Evolutionary conservation across 352 stramenopile species (phyloP), one percentile per base, ranked within the genome.

Genomic region (Globisporangium paddicum): DNA sequence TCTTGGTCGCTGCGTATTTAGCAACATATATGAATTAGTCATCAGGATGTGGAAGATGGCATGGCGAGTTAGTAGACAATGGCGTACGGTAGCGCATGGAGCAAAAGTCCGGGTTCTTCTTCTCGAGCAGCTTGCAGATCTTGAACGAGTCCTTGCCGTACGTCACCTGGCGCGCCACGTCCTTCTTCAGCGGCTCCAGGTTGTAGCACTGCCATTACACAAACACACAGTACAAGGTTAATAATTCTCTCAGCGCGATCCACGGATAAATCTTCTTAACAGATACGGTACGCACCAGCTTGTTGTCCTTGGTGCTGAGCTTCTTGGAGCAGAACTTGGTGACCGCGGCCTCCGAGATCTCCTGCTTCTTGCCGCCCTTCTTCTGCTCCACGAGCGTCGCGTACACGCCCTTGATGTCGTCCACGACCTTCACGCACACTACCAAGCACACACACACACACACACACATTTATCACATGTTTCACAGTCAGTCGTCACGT

Each of bases 21-120:
- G n/a, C n/a, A n/a, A n/a, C n/a, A n/a, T n/a, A n/a, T n/a, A n/a
- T n/a, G n/a, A n/a, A n/a, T n/a, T n/a, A n/a, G n/a, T n/a, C n/a
- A n/a, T n/a, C n/a, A n/a, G n/a, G n/a, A n/a, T n/a, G n/a, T n/a
- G n/a, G n/a, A n/a, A n/a, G 14, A 50, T 18, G 23, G 9, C 26
- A 48, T 18, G n/a, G n/a, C n/a, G n/a, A 18, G 18, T 19, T 6
- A 47, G 21, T 11, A 40, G 18, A 42, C 1, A 58, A 23, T 25
- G 30, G 56, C 87, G 71, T 86, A 97, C 89, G 90, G 79, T 96
- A 97, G 70, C 90, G 87, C 77, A 98, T 92, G 42, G 84, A 81
- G 78, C 94, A 98, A 48, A 98, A 94, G 64, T 98, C 95, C 1
- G 89, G 84, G 66, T 97, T 97, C 64, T 97, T 96, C 75, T 97